These are phyloP conservation scores for Chlamydomonas urium DNA, from an alignment of 139 green algal species.

Conservation along the genomic window DNA sequence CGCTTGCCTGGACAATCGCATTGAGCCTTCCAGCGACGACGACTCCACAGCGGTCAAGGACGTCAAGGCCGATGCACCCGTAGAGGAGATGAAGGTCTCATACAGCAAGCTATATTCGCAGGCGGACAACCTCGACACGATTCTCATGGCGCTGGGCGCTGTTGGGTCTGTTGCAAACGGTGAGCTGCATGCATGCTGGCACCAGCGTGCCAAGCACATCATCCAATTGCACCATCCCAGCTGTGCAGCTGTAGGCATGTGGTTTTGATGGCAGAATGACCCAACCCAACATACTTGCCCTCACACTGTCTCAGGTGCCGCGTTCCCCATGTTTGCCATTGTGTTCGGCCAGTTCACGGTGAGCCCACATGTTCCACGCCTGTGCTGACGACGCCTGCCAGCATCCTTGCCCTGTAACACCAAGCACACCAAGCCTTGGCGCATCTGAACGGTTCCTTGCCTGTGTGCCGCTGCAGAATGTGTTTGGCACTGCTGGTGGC, in stretches of 20 bases:
- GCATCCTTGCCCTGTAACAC: neutral
- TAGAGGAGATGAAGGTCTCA: neutral
- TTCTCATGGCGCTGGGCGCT: slow-evolving; percentile 10
- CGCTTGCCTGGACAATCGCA: no score
- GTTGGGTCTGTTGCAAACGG: neutral
- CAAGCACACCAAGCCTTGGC: no score
- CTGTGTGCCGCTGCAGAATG: slow-evolving; percentile 5
- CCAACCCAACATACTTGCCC: neutral
- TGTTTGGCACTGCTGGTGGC: neutral
- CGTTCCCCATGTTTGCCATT: slow-evolving; percentile 11
- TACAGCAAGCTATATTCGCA: neutral
- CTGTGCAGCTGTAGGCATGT: no score
- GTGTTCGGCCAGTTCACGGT: slow-evolving; percentile 9
- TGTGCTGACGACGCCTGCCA: neutral
- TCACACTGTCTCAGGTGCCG: neutral
- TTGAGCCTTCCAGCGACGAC: no score
- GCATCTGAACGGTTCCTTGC: neutral
- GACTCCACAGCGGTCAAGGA: no score
- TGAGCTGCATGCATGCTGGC: neutral
- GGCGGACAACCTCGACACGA: slow-evolving; percentile 6
- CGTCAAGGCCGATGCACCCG: no score
- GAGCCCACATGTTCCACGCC: neutral
- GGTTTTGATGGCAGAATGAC: neutral
- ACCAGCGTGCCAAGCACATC: neutral
- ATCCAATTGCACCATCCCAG: neutral